Conservation (phyloP, 2,329 filamentous ascomycete species). For the Colletotrichum sp. region DNA sequence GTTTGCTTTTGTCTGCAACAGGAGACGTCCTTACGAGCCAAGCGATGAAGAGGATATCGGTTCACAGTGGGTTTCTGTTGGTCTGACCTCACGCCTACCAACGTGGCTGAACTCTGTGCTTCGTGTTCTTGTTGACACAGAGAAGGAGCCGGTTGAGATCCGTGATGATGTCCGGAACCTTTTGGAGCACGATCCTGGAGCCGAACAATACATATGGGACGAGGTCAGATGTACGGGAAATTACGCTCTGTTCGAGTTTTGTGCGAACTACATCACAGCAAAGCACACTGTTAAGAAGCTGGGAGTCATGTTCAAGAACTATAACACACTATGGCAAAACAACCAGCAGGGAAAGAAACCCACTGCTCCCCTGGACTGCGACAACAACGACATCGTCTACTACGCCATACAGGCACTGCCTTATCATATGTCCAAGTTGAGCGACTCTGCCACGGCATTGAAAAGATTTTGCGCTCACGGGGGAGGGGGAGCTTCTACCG, state of each 20-base stretch:
- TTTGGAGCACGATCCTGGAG: neutral
- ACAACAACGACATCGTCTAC: neutral
- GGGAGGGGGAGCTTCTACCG: neutral
- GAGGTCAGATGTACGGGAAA: neutral
- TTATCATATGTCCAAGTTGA: neutral
- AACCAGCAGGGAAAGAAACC: neutral
- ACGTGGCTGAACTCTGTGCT: neutral
- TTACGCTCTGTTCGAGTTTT: neutral
- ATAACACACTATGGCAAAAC: neutral
- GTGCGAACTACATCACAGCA: neutral
- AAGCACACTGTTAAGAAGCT: neutral
- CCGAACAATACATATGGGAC: neutral
- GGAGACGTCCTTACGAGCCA: neutral
- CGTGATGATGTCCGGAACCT: neutral
- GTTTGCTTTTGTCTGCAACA: neutral
- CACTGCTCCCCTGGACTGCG: neutral
- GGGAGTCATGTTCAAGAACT: neutral
- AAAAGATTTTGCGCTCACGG: neutral
- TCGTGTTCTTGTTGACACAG: neutral
- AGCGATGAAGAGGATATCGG: neutral
- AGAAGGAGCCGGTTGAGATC: neutral
- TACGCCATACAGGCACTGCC: neutral
- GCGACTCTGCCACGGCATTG: neutral
- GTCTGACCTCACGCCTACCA: neutral
- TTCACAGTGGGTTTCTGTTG: neutral